phyloP scores from a whole-genome alignment of 1,139 yeast species.

The Zygoascus meyerae region DNA sequence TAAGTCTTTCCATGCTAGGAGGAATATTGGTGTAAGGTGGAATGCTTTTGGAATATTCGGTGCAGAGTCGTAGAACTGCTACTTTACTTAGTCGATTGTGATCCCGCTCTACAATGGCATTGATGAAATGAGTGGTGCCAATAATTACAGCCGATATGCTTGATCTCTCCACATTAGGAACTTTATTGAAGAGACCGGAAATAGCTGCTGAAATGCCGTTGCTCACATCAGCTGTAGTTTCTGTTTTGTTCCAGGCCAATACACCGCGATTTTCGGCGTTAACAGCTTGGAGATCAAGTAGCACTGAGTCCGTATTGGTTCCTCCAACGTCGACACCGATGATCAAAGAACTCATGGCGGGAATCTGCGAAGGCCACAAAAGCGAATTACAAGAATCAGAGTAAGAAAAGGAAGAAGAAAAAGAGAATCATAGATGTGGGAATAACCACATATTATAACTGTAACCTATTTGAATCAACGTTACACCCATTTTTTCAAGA shows the following conservation, averaged over 20 bases:
- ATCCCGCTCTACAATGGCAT: constrained; percentile 44
- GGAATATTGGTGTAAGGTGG: constrained; percentile 43
- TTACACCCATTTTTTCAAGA: too few species aligned
- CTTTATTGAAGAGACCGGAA: constrained; percentile 24
- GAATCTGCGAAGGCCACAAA: not conserved
- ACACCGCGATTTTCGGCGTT: constrained; percentile 30
- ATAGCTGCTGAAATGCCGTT: constrained; percentile 40
- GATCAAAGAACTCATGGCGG: not conserved
- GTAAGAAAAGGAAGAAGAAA: too few species aligned
- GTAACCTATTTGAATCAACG: too few species aligned
- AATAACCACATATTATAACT: too few species aligned
- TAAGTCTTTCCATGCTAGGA: constrained; percentile 30
- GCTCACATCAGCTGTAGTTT: constrained; percentile 42
- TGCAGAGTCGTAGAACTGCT: constrained; percentile 39
- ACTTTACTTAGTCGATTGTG: constrained; percentile 36
- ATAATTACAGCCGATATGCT: constrained; percentile 39
- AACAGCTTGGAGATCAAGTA: constrained; percentile 35
- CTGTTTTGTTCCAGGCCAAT: constrained; percentile 40
- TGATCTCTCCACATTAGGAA: constrained; percentile 16
- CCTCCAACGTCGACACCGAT: constrained; percentile 49
- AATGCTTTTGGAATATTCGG: constrained; percentile 35
- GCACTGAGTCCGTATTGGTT: constrained; percentile 46
- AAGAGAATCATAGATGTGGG: too few species aligned
- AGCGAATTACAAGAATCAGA: too few species aligned
- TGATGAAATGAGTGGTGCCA: constrained; percentile 44